A percentile compares a stretch with the other conserved stretches of the same genome.
Evolutionary conservation across 163 green algal genomes (phyloP).

Genomic region (Volvox carteri): DNA sequence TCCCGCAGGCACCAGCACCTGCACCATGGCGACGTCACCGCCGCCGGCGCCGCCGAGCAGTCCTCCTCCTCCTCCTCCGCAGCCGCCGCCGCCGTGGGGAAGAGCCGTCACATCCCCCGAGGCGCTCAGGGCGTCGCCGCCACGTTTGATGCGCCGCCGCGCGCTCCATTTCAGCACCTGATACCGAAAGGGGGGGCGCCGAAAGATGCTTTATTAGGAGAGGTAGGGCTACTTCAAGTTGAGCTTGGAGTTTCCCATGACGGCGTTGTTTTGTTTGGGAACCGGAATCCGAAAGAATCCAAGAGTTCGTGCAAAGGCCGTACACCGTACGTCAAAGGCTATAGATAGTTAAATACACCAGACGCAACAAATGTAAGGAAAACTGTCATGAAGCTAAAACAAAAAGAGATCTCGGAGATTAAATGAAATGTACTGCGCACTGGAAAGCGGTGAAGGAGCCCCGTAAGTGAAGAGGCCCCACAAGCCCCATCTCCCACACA

Average conservation of each 20-base stretch:
- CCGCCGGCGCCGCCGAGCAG: neutral
- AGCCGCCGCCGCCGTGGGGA: slow-evolving; percentile 9
- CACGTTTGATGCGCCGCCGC: slow-evolving; percentile 51
- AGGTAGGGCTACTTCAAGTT: too few relatives aligned
- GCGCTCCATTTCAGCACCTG: slow-evolving; percentile 55
- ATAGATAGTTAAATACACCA: neutral
- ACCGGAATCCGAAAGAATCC: too few relatives aligned
- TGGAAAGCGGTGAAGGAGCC: too few relatives aligned
- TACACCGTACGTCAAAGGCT: too few relatives aligned
- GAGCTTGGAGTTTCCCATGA: too few relatives aligned
- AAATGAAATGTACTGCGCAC: too few relatives aligned
- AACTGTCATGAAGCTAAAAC: too few relatives aligned
- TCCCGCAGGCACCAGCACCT: slow-evolving; percentile 29
- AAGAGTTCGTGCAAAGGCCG: too few relatives aligned
- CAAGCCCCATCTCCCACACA: too few relatives aligned
- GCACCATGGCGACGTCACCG: neutral
- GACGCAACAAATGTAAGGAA: neutral
- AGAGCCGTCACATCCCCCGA: neutral
- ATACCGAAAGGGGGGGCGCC: neutral
- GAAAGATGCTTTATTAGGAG: neutral
- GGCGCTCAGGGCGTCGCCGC: neutral
- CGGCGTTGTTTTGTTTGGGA: too few relatives aligned
- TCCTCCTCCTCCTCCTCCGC: neutral
- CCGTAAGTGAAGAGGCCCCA: too few relatives aligned
- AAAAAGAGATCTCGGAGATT: too few relatives aligned